These are phyloP conservation scores for Pichia cephalocereana DNA, from an alignment of 805 yeast genomes.

Conservation along the genomic window DNA sequence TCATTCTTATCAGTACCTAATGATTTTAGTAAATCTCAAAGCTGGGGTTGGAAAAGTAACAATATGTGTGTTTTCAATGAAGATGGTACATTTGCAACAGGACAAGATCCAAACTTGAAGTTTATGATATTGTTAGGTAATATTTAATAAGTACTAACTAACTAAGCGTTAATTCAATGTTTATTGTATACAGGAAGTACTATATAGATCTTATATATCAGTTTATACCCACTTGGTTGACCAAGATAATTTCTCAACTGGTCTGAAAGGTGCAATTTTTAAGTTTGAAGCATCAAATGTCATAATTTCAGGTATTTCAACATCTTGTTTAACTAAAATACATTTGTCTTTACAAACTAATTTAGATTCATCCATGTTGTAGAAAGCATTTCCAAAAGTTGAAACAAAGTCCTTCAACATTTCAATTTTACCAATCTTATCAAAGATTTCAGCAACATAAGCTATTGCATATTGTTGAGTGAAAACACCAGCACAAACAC, in stretches of 20 bases:
- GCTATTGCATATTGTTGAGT: conserved; percentile 78
- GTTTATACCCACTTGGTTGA: conserved; percentile 55
- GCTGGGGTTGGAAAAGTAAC: conserved; percentile 57
- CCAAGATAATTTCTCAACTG: conserved; percentile 72
- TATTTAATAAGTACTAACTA: conserved; percentile 18
- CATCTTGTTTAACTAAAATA: conserved; percentile 44
- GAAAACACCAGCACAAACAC: conserved; percentile 97
- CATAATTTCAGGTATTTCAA: conserved; percentile 51
- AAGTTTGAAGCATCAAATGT: conserved; percentile 31
- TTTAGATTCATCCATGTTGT: conserved; percentile 41
- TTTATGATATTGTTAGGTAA: conserved; percentile 43
- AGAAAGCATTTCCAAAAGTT: conserved; percentile 64
- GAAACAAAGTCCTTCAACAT: conserved; percentile 67
- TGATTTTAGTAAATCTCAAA: conserved; percentile 41
- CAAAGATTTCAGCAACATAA: conserved; percentile 83
- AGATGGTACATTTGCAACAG: conserved; percentile 36
- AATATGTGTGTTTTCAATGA: conserved; percentile 44
- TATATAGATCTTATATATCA: too few relatives aligned
- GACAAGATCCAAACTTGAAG: conserved; percentile 35
- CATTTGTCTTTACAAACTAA: conserved; percentile 39
- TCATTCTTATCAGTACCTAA: conserved; percentile 50
- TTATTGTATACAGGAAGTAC: not conserved
- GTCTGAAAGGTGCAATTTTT: conserved; percentile 74
- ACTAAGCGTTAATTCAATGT: too few relatives aligned
- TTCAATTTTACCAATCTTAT: conserved; percentile 50